phyloP scores from a whole-genome alignment of 2,329 filamentous ascomycete genomes.

The Huntiella moniliformis region DNA sequence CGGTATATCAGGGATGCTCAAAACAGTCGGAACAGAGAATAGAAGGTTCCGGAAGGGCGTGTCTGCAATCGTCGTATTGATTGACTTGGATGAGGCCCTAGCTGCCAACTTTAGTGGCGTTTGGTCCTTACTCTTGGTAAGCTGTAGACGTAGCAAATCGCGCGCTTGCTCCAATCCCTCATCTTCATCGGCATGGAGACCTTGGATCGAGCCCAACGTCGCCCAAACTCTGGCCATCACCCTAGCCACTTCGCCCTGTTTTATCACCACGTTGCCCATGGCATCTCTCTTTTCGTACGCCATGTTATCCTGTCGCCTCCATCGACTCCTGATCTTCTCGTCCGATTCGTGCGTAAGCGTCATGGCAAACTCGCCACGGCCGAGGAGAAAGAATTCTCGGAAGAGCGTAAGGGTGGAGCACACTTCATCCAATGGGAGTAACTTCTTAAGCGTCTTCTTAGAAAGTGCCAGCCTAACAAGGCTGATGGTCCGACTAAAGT shows the following conservation, averaged over 20 bases:
- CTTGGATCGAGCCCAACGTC: slow-evolving; percentile 55
- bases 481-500: slow-evolving; percentile 51
- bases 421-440: slow-evolving; percentile 62
- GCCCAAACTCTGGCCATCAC: slow-evolving; percentile 64
- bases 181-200: slow-evolving; percentile 54
- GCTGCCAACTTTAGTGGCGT: slow-evolving; percentile 19
- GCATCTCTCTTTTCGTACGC: slow-evolving; percentile 38
- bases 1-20: slow-evolving; percentile 52
- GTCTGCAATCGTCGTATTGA: slow-evolving; percentile 18
- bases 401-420: slow-evolving; percentile 59
- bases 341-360: slow-evolving; percentile 74
- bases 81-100: slow-evolving; percentile 10
- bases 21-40: slow-evolving; percentile 34
- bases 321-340: slow-evolving; percentile 54
- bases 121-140: slow-evolving; percentile 29
- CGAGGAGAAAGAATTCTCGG: slow-evolving; percentile 72
- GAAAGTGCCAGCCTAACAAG: slow-evolving; percentile 68
- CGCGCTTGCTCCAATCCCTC: slow-evolving; percentile 70
- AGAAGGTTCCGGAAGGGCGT: slow-evolving; percentile 59
- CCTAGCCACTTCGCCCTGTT: slow-evolving; percentile 69
- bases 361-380: slow-evolving; percentile 79
- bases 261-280: slow-evolving; percentile 45
- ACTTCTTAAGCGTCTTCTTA: slow-evolving; percentile 61
- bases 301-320: slow-evolving; percentile 43
- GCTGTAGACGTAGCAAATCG: slow-evolving; percentile 50